Evolutionary conservation across 345 rosid genomes (phyloP).

Genomic region (Lumnitzera racemosa): DNA sequence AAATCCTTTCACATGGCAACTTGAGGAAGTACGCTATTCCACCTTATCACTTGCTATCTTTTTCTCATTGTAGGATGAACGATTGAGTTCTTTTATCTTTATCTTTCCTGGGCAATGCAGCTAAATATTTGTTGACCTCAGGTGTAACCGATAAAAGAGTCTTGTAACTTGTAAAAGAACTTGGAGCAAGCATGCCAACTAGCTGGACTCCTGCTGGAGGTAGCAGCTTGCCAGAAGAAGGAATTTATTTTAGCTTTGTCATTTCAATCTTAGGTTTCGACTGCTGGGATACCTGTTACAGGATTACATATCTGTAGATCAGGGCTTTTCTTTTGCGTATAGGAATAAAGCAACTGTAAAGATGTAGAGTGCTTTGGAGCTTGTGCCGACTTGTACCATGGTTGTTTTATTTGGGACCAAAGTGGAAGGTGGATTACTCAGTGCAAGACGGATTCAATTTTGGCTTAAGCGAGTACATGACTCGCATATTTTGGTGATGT

Average conservation of each 20-base stretch:
- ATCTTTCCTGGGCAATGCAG: neutral
- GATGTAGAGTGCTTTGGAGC: conserved; percentile 5
- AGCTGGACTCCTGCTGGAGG: too few species aligned
- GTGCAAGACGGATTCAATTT: too few species aligned
- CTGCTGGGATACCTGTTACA: conserved; percentile 3
- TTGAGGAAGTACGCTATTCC: conserved; percentile 41
- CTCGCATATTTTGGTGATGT: too few species aligned
- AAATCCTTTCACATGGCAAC: conserved; percentile 58
- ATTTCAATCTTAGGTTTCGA: neutral
- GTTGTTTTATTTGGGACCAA: too few species aligned
- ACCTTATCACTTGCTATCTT: too few species aligned
- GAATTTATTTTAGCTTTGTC: conserved; percentile 1
- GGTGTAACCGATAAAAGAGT: conserved; percentile 4
- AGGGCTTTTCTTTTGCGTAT: conserved; percentile 12
- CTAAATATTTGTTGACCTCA: neutral
- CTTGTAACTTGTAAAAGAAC: conserved; percentile 8
- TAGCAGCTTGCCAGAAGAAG: neutral
- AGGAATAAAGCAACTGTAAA: conserved; percentile 23
- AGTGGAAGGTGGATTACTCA: too few species aligned
- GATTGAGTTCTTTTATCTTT: conserved; percentile 4
- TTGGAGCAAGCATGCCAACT: neutral
- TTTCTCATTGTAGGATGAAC: conserved; percentile 2
- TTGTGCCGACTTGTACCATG: neutral
- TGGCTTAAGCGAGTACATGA: too few species aligned
- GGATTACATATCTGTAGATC: conserved; percentile 13